Evolutionary conservation across 441 rosid species (phyloP), one percentile per base, ranked within the genome.

Genomic region (Jatropha podagrica): DNA sequence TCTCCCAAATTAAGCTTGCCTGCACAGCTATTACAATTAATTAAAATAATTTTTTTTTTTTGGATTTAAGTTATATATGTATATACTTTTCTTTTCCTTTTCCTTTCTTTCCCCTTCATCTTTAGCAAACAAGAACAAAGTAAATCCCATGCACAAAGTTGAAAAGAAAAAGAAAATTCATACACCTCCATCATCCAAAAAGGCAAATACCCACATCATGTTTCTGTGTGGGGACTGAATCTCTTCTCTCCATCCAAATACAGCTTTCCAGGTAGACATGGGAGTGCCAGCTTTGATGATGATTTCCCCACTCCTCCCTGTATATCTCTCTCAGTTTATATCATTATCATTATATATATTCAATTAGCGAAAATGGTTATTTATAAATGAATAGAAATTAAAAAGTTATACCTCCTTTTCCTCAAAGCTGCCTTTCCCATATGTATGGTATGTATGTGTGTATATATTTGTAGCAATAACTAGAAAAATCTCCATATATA

Each of bases 211-310:
- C 8, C 23, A 41, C 12, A 63, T 20, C 17, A 56, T 41, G 65
- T 51, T 6, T 23, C 14, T 17, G 48, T 26, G 85, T 81, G 67
- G 88, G 83, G 86, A 69, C 85, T 61, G 20, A 58, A 72, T 73
- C 37, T 15, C 23, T 71, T 72, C 12, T 71, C n/a, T 54, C 75
- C 74, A 75, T 79, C 73, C 68, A 61, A 79, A 68, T 32, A 54
- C 69, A 48, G 41, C 79, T 81, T 83, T 80, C 79, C 72, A 69
- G 82, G 27, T 64, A 76, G 72, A 77, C 79, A 74, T 65, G 76
- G 48, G 61, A 72, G 69, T 71, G 69, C 76, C 74, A 65, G 72
- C 80, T 74, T 69, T 72, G 49, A 74, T 70, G 48, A 76, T 76
- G 15, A 27, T 59, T 72, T 27, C 60, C 40, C 40, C 54, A 26